Conservation (phyloP, 176 grass and related monocot species). For the Ampelocalamus luodianensis region DNA sequence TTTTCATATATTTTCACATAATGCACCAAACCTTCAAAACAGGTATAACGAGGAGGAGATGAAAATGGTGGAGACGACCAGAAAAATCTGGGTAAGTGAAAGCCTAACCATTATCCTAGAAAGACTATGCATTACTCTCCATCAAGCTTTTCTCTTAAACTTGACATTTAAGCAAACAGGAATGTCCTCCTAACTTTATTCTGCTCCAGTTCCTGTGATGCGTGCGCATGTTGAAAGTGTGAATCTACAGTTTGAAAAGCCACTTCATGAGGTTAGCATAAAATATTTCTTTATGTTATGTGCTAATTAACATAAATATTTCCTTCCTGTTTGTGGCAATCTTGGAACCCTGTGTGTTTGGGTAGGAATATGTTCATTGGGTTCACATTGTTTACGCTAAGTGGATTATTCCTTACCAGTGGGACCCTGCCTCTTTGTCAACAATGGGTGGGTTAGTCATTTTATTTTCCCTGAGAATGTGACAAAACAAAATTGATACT, state of each 20-base stretch:
- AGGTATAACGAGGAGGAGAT: slow-evolving; percentile 99
- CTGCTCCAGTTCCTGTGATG: slow-evolving; percentile 60
- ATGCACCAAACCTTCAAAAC: slow-evolving; percentile 81
- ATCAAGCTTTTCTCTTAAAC: slow-evolving; percentile 22
- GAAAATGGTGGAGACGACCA: slow-evolving; percentile 92
- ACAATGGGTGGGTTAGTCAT: neutral
- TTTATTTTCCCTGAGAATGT: neutral
- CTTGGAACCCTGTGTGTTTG: neutral
- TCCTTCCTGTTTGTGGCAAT: neutral
- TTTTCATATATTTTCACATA: slow-evolving; percentile 96
- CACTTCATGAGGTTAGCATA: slow-evolving; percentile 87
- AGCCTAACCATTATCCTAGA: neutral
- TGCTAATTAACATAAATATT: slow-evolving; percentile 3
- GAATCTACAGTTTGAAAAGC: slow-evolving; percentile 93
- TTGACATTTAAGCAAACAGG: slow-evolving; percentile 4
- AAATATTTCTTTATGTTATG: neutral
- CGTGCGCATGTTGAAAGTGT: slow-evolving; percentile 84
- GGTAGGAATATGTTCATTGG: slow-evolving; percentile 1
- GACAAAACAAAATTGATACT: neutral
- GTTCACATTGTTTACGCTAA: neutral
- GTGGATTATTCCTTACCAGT: neutral
- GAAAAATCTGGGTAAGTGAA: slow-evolving; percentile 83
- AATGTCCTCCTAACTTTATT: slow-evolving; percentile 1
- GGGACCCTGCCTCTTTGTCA: neutral
- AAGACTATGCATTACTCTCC: slow-evolving; percentile 2